A percentile compares a stretch with the other conserved stretches of the same genome.
Evolutionary conservation across 2,329 filamentous ascomycete genomes (phyloP).

Genomic region (Pseudogymnoascus pannorum): DNA sequence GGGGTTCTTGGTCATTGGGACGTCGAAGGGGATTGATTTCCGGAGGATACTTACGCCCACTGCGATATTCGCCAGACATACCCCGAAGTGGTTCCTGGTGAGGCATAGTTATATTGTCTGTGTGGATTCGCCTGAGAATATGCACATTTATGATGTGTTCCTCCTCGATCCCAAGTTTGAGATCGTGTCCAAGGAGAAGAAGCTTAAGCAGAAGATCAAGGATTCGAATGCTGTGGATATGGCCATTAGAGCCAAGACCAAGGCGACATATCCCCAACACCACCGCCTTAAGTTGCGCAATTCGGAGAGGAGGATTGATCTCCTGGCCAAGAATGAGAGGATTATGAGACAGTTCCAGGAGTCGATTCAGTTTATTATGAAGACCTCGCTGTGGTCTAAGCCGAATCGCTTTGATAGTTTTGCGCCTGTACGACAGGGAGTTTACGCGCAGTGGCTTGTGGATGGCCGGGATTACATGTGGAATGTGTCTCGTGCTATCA

Average conservation of each 20-base stretch:
- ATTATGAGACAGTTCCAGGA: slow-evolving; percentile 89
- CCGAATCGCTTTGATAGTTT: slow-evolving; percentile 88
- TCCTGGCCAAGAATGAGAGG: slow-evolving; percentile 85
- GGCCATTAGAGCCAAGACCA: slow-evolving; percentile 34
- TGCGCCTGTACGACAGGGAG: slow-evolving; percentile 76
- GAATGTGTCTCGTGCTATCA: slow-evolving; percentile 94
- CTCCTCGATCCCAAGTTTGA: slow-evolving; percentile 86
- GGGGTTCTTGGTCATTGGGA: slow-evolving; percentile 86
- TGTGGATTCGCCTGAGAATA: slow-evolving; percentile 96
- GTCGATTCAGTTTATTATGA: slow-evolving; percentile 80
- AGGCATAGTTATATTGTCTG: slow-evolving; percentile 95
- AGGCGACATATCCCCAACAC: slow-evolving; percentile 49
- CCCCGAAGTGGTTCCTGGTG: slow-evolving; percentile 96
- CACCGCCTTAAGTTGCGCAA: slow-evolving; percentile 86
- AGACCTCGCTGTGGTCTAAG: slow-evolving; percentile 73
- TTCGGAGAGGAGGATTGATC: slow-evolving; percentile 82
- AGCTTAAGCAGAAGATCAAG: slow-evolving; percentile 51
- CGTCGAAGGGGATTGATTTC: slow-evolving; percentile 81
- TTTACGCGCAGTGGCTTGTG: slow-evolving; percentile 93
- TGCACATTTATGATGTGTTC: slow-evolving; percentile 98
- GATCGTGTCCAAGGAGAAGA: slow-evolving; percentile 65
- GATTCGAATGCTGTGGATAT: slow-evolving; percentile 56
- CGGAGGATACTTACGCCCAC: slow-evolving; percentile 71
- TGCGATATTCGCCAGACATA: slow-evolving; percentile 74
- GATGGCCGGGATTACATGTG: slow-evolving; percentile 99